Evolutionary conservation across 2,329 filamentous ascomycete genomes (phyloP), one percentile per base, ranked within the genome.

Genomic region (Hymenoscyphus fructigenus): DNA sequence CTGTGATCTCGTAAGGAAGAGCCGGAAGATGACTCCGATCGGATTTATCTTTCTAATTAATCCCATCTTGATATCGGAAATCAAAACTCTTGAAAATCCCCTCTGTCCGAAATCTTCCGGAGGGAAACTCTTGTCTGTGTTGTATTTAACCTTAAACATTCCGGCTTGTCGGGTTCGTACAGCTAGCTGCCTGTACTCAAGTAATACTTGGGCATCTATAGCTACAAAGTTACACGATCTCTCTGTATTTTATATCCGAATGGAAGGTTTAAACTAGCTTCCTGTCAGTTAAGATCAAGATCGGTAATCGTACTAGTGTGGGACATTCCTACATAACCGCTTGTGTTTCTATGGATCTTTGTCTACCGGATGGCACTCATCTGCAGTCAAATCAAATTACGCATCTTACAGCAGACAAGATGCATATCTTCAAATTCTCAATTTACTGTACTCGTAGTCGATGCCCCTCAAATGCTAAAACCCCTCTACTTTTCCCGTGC

Each of bases 321-420:
- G 44, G 20, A 50, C 44, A 20, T 50, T 23, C 44, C 7, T 50
- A 23, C 44, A 23, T n/a, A 47, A 47, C 41, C 41, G 41, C 15
- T 32, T 32, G 29, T 32, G n/a, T 32, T 32, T 32, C 9, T n/a
- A 47, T n/a, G 41, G 15, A 47, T 47, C 41, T n/a, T 47, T 44
- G n/a, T 50, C 44, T 23, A 23, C n/a, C 44, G 44, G 44, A 26
- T 34, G 44, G 7, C 44, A 50, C 1, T 59, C 34, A 50, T 50
- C 44, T 56, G 50, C 26, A 56, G 29, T 41, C 17, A 41, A 36
- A 62, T 62, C 60, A 12, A 58, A 20, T 50, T 36, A 61, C 23
- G 50, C 44, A 57, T 61, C 60, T 57, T 50, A 62, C 60, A 47
- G 60, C 44, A 50, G 44, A 36, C 34, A 36, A 36, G 34, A 36